A percentile compares a stretch with the other conserved stretches of the same genome.
Conservation (phyloP, 2,329 filamentous ascomycete genomes). For the Epichloe typhina region DNA sequence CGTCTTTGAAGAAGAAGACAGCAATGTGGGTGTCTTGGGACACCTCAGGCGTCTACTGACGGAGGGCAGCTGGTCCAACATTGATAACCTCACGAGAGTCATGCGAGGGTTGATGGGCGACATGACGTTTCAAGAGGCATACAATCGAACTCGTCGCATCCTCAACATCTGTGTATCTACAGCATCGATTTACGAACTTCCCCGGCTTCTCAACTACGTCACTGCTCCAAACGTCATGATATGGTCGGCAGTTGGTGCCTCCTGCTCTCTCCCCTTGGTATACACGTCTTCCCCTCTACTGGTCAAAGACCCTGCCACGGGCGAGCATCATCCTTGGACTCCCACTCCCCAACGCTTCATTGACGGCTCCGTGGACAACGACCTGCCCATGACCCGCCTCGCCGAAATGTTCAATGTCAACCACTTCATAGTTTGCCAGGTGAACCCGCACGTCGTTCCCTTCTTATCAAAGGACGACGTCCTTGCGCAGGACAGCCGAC, state of each 20-base stretch:
- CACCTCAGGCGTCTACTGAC: constrained; percentile 64
- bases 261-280: constrained; percentile 80
- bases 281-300: constrained; percentile 69
- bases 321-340: constrained; percentile 70
- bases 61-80: constrained; percentile 76
- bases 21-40: constrained; percentile 48
- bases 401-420: constrained; percentile 97
- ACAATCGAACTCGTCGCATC: constrained; percentile 84
- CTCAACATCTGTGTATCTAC: constrained; percentile 91
- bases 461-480: constrained; percentile 68
- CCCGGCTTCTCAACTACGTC: constrained; percentile 73
- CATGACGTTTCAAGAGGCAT: constrained; percentile 89
- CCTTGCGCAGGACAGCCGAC: constrained; percentile 23
- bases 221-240: constrained; percentile 91
- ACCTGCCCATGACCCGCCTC: constrained; percentile 78
- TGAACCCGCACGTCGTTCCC: constrained; percentile 86
- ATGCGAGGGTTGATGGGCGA: constrained; percentile 74
- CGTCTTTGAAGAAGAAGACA: constrained; percentile 57
- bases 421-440: constrained; percentile 93
- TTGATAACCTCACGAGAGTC: constrained; percentile 64
- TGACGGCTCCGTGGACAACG: constrained; percentile 88
- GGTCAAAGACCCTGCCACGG: constrained; percentile 74
- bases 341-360: constrained; percentile 78
- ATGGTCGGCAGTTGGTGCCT: constrained; percentile 93
- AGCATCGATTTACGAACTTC: constrained; percentile 75